These are phyloP conservation scores for Hansfordia pulvinata DNA, from an alignment of 2,329 filamentous ascomycete species.

Conservation along the genomic window DNA sequence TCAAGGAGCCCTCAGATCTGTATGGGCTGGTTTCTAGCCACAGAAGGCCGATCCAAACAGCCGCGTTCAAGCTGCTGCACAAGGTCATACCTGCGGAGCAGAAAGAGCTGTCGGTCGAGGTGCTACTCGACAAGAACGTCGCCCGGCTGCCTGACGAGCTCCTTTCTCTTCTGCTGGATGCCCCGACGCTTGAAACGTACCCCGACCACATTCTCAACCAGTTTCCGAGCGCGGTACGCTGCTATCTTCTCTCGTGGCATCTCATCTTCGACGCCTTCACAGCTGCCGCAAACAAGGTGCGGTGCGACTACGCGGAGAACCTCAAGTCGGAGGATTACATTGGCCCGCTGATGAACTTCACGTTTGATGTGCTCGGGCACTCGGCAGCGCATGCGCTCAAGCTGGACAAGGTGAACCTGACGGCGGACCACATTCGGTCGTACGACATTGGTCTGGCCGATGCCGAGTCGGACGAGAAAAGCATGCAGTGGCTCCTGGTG, in stretches of 20 bases:
- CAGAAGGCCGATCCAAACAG: conserved; percentile 62
- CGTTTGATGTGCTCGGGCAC: conserved; percentile 75
- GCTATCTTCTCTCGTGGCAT: conserved; percentile 81
- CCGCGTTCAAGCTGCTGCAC: conserved; percentile 70
- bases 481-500: conserved; percentile 70
- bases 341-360: conserved; percentile 58
- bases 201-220: conserved; percentile 50
- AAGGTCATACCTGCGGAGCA: conserved; percentile 65
- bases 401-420: conserved; percentile 54
- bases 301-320: conserved; percentile 65
- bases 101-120: conserved; percentile 70
- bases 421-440: conserved; percentile 35
- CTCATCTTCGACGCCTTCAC: conserved; percentile 78
- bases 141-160: conserved; percentile 74
- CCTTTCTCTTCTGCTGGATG: conserved; percentile 67
- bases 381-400: conserved; percentile 60
- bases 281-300: conserved; percentile 67
- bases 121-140: conserved; percentile 53
- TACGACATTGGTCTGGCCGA: conserved; percentile 40
- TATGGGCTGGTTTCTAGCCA: conserved; percentile 66
- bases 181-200: conserved; percentile 57
- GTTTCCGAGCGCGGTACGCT: conserved; percentile 57
- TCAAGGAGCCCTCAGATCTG: conserved; percentile 53
- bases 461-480: conserved; percentile 51
- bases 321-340: conserved; percentile 64